Percentiles rank a stretch among this genome's conserved stretches.
phyloP scores from a whole-genome alignment of 129 eudicot genomes.

The Glebionis coronaria region DNA sequence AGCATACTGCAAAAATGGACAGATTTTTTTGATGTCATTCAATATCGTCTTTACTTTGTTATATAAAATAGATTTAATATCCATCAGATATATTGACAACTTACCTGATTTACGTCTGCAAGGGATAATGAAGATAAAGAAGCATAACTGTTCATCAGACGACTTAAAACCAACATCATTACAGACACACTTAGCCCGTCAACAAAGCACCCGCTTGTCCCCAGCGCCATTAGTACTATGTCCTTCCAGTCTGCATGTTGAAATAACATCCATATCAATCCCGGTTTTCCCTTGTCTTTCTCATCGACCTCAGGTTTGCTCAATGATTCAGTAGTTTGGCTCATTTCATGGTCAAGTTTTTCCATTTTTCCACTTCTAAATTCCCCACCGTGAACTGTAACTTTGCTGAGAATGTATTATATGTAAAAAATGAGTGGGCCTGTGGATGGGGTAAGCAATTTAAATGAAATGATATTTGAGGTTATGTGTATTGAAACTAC shows the following conservation, averaged over 20 bases:
- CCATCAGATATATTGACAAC: background rate
- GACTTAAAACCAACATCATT: conserved; percentile 33
- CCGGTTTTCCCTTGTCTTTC: conserved; percentile 13
- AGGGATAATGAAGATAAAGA: conserved; percentile 28
- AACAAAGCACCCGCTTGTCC: conserved; percentile 28
- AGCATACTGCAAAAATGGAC: conserved; percentile 36
- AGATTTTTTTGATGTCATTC: background rate
- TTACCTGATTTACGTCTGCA: conserved; percentile 31
- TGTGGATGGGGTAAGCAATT: background rate
- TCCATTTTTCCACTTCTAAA: conserved; percentile 13
- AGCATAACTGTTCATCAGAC: conserved; percentile 36
- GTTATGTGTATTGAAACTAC: background rate
- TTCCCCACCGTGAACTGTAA: background rate
- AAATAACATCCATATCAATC: conserved; percentile 28
- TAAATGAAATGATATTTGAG: background rate
- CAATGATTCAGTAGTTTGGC: background rate
- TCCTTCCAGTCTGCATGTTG: conserved; percentile 28
- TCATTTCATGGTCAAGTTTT: conserved; percentile 1
- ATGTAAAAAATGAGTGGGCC: background rate
- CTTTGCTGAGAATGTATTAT: background rate
- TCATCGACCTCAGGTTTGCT: background rate
- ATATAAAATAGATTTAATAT: background rate
- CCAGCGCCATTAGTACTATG: conserved; percentile 26
- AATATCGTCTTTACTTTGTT: background rate
- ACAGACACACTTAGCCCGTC: conserved; percentile 32